Base-by-base conservation (phyloP, 306 rosid genomes). In the Quercus mongolica region DNA sequence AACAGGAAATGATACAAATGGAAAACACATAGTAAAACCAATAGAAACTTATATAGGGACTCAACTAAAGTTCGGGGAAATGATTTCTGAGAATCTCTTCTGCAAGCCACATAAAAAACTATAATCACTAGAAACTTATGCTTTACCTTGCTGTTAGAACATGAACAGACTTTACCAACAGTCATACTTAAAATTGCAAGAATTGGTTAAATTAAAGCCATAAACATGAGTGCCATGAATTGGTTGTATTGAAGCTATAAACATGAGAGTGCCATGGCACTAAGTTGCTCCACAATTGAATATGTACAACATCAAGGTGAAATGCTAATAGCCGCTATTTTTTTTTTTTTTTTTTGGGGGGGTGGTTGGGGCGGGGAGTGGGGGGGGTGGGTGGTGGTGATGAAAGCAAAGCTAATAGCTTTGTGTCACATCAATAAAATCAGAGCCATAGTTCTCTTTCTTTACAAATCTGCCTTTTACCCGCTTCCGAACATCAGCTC, bases 401-500 rank as follows among this genome's bases (percentile, higher is more conserved):
- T 46, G 4, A 11, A 49, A 49, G 54, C 54, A 46, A 78, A 69
- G 74, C 70, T 79, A 79, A 52, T 69, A 81, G 59, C 80, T 81
- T 74, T 77, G 70, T 69, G 85, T 73, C 75, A 70, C 81, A 57
- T 61, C 56, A 11, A 31, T 25, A 25, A 52, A 59, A 64, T 80
- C 81, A 0, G 82, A 82, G 35, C 71, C 80, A 69, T 71, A 79
- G 67, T 76, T 88, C 73, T 85, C 90, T 69, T 63, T 77, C 85
- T 81, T 89, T 25, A 81, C 81, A 71, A 71, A 41, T 74, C 81
- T 82, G 30, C 88, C 90, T 73, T 86, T 88, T 71, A 77, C 82
- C 33, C 84, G 81, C 82, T 71, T 86, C 74, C 83, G 85, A 57
- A 79, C 52, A 52, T 81, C 84, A 61, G 84, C 78, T 70, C 77